Percentiles rank a stretch among this genome's conserved stretches.
Evolutionary conservation across 768 basidiomycete species (phyloP).

Genomic region (Boletus reticuloceps): DNA sequence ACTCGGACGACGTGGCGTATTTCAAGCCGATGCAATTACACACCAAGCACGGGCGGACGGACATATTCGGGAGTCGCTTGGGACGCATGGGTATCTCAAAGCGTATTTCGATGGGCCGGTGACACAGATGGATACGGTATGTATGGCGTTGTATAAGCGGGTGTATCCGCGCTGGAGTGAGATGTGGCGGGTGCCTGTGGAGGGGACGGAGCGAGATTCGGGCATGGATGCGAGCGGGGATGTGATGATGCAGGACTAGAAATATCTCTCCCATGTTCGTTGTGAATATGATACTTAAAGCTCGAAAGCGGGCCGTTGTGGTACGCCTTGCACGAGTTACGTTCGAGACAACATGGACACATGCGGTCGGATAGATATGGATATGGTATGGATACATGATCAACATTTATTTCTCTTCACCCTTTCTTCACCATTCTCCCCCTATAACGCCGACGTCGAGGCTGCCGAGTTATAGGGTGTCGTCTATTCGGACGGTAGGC

Average conservation of each 20-base stretch:
- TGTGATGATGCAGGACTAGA: constrained; percentile 26
- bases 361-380: too few relatives aligned
- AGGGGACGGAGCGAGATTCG: background rate
- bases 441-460: too few relatives aligned
- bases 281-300: too few relatives aligned
- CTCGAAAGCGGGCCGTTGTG: too few relatives aligned
- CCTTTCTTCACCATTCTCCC: too few relatives aligned
- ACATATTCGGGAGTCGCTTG: constrained; percentile 88
- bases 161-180: constrained; percentile 87
- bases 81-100: constrained; percentile 98
- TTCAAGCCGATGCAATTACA: constrained; percentile 92
- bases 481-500: too few relatives aligned
- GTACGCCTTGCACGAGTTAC: too few relatives aligned
- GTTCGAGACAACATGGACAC: too few relatives aligned
- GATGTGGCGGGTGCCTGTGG: constrained; percentile 39
- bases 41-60: constrained; percentile 86
- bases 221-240: constrained; percentile 12
- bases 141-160: constrained; percentile 93
- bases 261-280: background rate
- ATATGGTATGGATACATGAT: too few relatives aligned
- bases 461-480: too few relatives aligned
- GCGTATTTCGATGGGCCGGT: constrained; percentile 92
- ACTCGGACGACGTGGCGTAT: constrained; percentile 87
- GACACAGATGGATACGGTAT: constrained; percentile 95
- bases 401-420: too few relatives aligned